A percentile compares a stretch with the other conserved stretches of the same genome.
These are phyloP conservation scores for Arthonia radiata DNA, from an alignment of 495 filamentous ascomycete species.

Conservation along the genomic window DNA sequence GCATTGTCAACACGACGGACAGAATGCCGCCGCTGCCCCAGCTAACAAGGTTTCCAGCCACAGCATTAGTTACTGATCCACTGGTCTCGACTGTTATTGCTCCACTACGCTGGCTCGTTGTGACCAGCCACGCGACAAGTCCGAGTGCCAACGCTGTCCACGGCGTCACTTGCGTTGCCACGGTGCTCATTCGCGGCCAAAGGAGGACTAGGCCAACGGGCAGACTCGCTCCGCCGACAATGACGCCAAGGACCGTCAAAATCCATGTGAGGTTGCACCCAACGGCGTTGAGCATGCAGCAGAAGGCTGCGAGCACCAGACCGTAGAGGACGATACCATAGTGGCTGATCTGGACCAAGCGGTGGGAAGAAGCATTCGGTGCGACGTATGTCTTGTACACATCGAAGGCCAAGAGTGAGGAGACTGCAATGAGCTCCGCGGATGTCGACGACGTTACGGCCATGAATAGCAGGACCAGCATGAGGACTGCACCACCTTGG, in stretches of 20 bases:
- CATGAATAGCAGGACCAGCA: slow-evolving; percentile 27
- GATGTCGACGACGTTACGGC: slow-evolving; percentile 24
- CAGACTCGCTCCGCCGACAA: slow-evolving; percentile 19
- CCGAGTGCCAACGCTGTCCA: slow-evolving; percentile 14
- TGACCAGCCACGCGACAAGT: slow-evolving; percentile 15
- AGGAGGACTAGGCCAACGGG: slow-evolving; percentile 16
- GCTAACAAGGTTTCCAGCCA: slow-evolving; percentile 17
- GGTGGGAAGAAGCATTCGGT: slow-evolving; percentile 16
- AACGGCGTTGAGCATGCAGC: slow-evolving; percentile 19
- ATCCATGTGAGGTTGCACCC: slow-evolving; percentile 22
- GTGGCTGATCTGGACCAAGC: slow-evolving; percentile 24
- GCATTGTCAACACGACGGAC: slow-evolving; percentile 12
- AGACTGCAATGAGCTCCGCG: slow-evolving; percentile 28
- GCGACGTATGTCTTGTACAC: slow-evolving; percentile 29
- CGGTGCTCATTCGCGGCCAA: slow-evolving; percentile 16
- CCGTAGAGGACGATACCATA: slow-evolving; percentile 21
- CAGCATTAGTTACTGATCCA: slow-evolving; percentile 15
- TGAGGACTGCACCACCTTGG: slow-evolving; percentile 20
- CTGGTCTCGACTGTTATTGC: slow-evolving; percentile 13
- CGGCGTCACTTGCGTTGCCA: slow-evolving; percentile 12
- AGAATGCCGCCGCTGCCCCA: slow-evolving; percentile 14
- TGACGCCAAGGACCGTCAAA: slow-evolving; percentile 19
- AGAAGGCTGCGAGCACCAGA: too few species aligned
- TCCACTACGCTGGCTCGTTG: slow-evolving; percentile 12
- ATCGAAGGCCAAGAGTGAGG: slow-evolving; percentile 28